A percentile compares a stretch with the other conserved stretches of the same genome.
These are phyloP conservation scores for Blastomyces percursus DNA, from an alignment of 2,329 filamentous ascomycete genomes.

Conservation along the genomic window DNA sequence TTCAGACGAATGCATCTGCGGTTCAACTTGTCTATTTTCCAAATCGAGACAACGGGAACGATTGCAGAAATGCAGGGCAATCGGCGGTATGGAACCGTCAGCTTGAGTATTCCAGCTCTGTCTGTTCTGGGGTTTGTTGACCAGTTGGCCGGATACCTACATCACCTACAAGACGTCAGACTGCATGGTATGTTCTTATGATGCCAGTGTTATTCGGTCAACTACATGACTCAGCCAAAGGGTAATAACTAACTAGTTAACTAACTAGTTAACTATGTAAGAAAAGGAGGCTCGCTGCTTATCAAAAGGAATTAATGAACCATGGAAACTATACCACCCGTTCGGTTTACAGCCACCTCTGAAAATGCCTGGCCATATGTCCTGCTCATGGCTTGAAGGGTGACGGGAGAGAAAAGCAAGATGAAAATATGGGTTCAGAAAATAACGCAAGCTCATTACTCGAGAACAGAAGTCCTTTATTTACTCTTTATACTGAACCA, in stretches of 20 bases:
- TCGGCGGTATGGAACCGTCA: background rate
- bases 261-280: too few relatives aligned
- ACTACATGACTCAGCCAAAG: background rate
- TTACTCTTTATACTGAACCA: too few relatives aligned
- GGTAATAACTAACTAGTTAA: too few relatives aligned
- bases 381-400: background rate
- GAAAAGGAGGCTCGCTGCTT: background rate
- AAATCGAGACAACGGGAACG: background rate
- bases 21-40: background rate
- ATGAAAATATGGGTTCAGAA: too few relatives aligned
- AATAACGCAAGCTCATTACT: too few relatives aligned
- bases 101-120: background rate
- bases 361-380: background rate
- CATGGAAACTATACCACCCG: background rate
- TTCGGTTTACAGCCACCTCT: background rate
- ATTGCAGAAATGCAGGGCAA: background rate
- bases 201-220: background rate
- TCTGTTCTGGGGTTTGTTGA: background rate
- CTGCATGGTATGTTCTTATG: too few relatives aligned
- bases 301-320: background rate
- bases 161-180: too few relatives aligned
- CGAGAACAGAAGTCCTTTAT: too few relatives aligned
- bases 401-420: too few relatives aligned
- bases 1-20: background rate
- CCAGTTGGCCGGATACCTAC: too few relatives aligned